Evolutionary conservation across 2,329 filamentous ascomycete species (phyloP), one percentile per base, ranked within the genome.

Genomic region (Alternaria viburni): DNA sequence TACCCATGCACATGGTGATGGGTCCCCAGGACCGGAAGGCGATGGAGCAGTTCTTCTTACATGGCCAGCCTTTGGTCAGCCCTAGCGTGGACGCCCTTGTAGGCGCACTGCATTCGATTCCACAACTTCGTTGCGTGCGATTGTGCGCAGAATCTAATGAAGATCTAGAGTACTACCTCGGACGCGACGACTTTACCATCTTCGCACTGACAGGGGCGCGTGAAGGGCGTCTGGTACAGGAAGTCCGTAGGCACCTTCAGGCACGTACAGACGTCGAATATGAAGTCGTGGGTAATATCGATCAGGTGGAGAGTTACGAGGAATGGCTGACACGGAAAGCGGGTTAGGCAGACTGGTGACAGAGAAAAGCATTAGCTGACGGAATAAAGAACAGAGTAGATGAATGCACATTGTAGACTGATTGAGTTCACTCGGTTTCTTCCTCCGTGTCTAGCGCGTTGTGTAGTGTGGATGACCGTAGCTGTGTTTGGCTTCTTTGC

Each of bases 251-350:
- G n/a, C 47, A 6, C 26, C 26, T 30, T 6, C 10, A 13, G 4
- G 6, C 2, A 2, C 26, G 23, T 10, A n/a, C 0, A 30, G 47
- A 30, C 3, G 26, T 19, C n/a, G n/a, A 32, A 1, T 51, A 15
- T 7, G 1, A 32, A 1, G 2, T 51, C 47, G 2, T 17, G 17
- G 17, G 26, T 51, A 6, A 0, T 1, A 5, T 13, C 2, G 1
- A 51, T 7, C 21, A 26, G 45, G 17, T 5, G 15, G 45, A 32
- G 10, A 4, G 9, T 30, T 51, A 51, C 6, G 17, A 51, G 6
- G 26, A 51, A 15, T 51, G 26, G 47, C 8, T 49, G 1, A 4
- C 45, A 10, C 25, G 25, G 23, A 25, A 25, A 25, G 23, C 23
- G 23, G 23, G 23, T 25, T 25, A 25, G 23, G 23, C 23, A 25